Base-by-base conservation (phyloP, 1,284 basidiomycete genomes). In the Agroathelia rolfsii region DNA sequence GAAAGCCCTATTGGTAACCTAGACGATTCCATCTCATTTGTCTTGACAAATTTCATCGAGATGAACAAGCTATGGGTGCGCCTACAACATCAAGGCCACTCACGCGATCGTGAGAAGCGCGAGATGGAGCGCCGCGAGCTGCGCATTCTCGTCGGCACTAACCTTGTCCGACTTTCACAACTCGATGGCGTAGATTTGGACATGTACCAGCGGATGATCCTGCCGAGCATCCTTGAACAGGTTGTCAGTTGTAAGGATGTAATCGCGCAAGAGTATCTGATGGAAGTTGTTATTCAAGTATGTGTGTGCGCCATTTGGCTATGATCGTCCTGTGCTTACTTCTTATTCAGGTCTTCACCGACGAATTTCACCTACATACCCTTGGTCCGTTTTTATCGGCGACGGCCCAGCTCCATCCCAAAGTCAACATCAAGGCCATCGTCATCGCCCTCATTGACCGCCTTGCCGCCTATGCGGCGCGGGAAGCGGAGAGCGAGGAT, bases 1-100 rank as follows among this genome's bases (percentile, higher is more conserved):
- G n/a, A n/a, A n/a, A 94, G 90, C 12, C 85, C 87, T 11, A 56
- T 62, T 26, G 92, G 92, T 29, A 88, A 89, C 51, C 67, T 96
- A 2, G 79, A 90, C 57, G 92, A 96, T 57, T 94, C 89, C 2
- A 92, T 88, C 43, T 76, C 75, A 3, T 96, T 95, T 52, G 89
- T 95, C 16, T 71, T 96, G 38, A 94, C 90, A 41, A 95, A 96
- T 60, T 95, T 95, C 50, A 89, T 96, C 53, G 92, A 96, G 54
- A 96, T 95, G 92, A 96, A 95, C 72, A 96, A 95, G 56, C 77
- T 96, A 17, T 96, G 92, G 92, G 93, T 96, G 2, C 79, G 92
- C 26, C 66, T 96, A 14, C 93, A 96, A 55, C 92, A 96, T 49
- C 86, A 93, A 52, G 93, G 92, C 0, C 89, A 94, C 52, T 93